Base-by-base conservation (phyloP, 176 grass and related monocot genomes). In the Guadua angustifolia region DNA sequence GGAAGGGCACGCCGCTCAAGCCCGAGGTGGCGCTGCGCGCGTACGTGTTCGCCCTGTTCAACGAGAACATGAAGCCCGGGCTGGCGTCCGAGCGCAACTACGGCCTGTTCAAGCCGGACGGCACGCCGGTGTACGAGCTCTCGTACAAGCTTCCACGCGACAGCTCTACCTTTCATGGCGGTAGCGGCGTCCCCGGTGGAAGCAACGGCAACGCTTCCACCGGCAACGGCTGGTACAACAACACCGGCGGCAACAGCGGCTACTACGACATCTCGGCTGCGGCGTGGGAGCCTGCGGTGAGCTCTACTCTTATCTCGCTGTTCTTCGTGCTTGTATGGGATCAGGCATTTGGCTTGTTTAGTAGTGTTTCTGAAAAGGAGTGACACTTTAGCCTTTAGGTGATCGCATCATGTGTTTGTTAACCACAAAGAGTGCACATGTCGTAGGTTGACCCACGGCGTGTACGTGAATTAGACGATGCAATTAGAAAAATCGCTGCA, bases 11-110 rank as follows among this genome's bases (percentile, higher is more conserved):
- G 58, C 92, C 89, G 11, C 81, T 97, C 52, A 85, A 82, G 82
- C 89, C 94, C 32, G 40, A 62, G 26, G 70, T 84, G 71, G 81
- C 85, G 52, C 79, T 94, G 22, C 84, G 88, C 44, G 89, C 83
- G 2, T 97, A 94, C 70, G 66, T 97, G 0, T 97, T 97, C 74
- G 92, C 92, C n/a, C 75, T 97, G n/a, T 97, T 89, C 79, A 90
- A 97, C 77, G 94, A 97, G 83, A 90, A 97, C 76, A 43, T 53
- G 68, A 94, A 97, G 89, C 59, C 83, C 9, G 92, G 92, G 0
- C 83, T 84, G 22, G 71, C 79, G 9, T 97, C 94, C 4, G 92
- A 97, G 94, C 86, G 89, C 38, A 73, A 94, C 74, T 97, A 92
- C 29, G 94, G 94, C 8, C 81, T 97, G 12, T 94, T 92, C 84